Evolutionary conservation across 2,329 filamentous ascomycete species (phyloP), one percentile per base, ranked within the genome.

Genomic region (Sordariomycetes sp.): DNA sequence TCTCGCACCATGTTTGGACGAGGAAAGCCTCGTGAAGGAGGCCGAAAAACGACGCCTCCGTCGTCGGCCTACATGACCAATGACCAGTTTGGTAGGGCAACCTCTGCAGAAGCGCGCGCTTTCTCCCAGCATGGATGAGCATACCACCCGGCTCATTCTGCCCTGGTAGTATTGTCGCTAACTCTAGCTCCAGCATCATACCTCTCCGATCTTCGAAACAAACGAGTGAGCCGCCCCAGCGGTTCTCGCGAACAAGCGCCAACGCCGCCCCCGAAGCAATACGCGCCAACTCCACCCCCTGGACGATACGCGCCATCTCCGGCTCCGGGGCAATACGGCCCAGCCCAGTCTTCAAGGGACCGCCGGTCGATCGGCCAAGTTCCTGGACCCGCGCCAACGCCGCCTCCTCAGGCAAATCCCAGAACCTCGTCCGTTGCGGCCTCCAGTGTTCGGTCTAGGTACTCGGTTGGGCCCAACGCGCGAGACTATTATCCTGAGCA

Each of bases 31-130:
- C 53, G 28, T 22, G 57, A 54, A 16, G 52, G 57, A 37, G 32
- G 75, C 57, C 75, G 78, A 61, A 84, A 82, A 72, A 77, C 80
- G 66, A 79, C 81, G 63, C 80, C 83, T 60, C 82, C 83, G 57
- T 81, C 82, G 55, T 78, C 82, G 37, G 76, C 77, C 25, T 86
- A 85, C 71, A 87, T 87, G 83, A 78, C 77, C 60, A 85, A 80
- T 68, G 82, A 86, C 56, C 82, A 87, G 68, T 86, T 87, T 65
- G 83, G 84, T 86, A 75, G 59, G 69, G 58, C 20, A 24, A 20
- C n/a, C 46, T 46, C 40, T 8, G n/a, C 40, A 50, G 46, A n/a
- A 50, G 5, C 24, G 57, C 57, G 53, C 51, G n/a, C n/a, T n/a
- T 54, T 55, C 43, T 5, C 28, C 20, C 20, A 32, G 54, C 18